Evolutionary conservation across 352 stramenopile species (phyloP).

Genomic region (Pythium coloratum): DNA sequence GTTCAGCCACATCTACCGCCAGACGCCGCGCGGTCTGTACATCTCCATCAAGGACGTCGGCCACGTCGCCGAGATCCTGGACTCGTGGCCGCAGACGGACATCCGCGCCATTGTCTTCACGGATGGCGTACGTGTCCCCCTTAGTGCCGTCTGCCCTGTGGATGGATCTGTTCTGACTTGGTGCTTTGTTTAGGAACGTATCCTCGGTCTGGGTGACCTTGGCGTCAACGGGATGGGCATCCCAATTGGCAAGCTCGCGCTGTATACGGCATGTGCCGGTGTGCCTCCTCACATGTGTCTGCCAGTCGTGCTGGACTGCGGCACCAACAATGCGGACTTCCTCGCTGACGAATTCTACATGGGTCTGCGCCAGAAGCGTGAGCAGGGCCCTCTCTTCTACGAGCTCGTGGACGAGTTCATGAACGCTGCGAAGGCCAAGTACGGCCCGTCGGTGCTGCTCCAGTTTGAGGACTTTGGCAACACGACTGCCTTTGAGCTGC

Average conservation of each 20-base stretch:
- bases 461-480: slow-evolving; percentile 91
- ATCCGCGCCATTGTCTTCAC: slow-evolving; percentile 97
- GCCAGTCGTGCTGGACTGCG: slow-evolving; percentile 94
- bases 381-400: slow-evolving; percentile 90
- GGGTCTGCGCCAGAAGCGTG: slow-evolving; percentile 88
- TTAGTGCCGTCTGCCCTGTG: background rate
- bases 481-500: slow-evolving; percentile 81
- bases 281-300: slow-evolving; percentile 93
- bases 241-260: slow-evolving; percentile 92
- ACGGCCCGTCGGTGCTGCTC: slow-evolving; percentile 82
- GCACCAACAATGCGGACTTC: slow-evolving; percentile 95
- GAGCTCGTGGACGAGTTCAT: slow-evolving; percentile 97
- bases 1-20: slow-evolving; percentile 91
- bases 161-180: background rate
- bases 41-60: slow-evolving; percentile 84
- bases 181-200: slow-evolving; percentile 55
- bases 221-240: slow-evolving; percentile 91
- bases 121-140: slow-evolving; percentile 69
- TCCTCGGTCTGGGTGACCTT: slow-evolving; percentile 95
- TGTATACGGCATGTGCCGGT: slow-evolving; percentile 94
- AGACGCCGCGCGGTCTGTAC: slow-evolving; percentile 92
- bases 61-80: slow-evolving; percentile 88
- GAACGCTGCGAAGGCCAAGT: slow-evolving; percentile 89
- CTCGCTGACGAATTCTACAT: slow-evolving; percentile 95
- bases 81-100: slow-evolving; percentile 96